Evolutionary conservation across 495 filamentous ascomycete species (phyloP), one percentile per base, ranked within the genome.

Genomic region (Hypoxylon cercidicola): DNA sequence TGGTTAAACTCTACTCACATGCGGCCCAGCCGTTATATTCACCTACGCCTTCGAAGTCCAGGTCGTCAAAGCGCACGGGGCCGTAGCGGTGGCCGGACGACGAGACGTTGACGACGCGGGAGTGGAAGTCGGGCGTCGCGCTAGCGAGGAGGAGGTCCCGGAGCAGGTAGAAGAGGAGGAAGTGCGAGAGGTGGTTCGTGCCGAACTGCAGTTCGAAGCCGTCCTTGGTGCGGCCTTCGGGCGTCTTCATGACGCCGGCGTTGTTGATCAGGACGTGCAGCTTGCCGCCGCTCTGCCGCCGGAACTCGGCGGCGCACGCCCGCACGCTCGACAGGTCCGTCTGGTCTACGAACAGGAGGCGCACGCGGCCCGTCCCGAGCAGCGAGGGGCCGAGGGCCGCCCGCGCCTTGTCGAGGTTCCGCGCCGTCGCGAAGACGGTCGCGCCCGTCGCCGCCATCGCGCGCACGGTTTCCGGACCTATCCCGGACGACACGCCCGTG

Each of bases 141-240:
- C 70, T 72, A 12, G 74, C 61, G 13, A 84, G 72, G 8, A 84
- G 70, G 28, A 76, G 49, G 16, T 72, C 65, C 62, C 78, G 75
- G 28, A 86, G 77, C 4, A 81, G 77, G n/a, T 78, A 57, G 70
- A 84, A 82, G n/a, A 86, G 70, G 19, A 84, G 77, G 70, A 84
- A 85, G 59, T 87, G 83, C 6, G 62, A 74, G 0, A 85, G 71
- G 62, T 86, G 79, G 69, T 85, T 84, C 0, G 78, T 82, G 12
- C 74, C 78, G 52, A 87, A 78, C 49, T 85, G 79, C 0, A 71
- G 67, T 60, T 86, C 82, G 55, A 80, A 78, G 10, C 78, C 79
- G 44, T 86, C 79, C n/a, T 60, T 60, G 3, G 78, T 85, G 1
- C 75, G 69, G 5, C 50, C 49, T 4, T 80, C 70, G 13, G 76